Evolutionary conservation across 305 asterid genomes (phyloP).

Genomic region (Ajuga reptans): DNA sequence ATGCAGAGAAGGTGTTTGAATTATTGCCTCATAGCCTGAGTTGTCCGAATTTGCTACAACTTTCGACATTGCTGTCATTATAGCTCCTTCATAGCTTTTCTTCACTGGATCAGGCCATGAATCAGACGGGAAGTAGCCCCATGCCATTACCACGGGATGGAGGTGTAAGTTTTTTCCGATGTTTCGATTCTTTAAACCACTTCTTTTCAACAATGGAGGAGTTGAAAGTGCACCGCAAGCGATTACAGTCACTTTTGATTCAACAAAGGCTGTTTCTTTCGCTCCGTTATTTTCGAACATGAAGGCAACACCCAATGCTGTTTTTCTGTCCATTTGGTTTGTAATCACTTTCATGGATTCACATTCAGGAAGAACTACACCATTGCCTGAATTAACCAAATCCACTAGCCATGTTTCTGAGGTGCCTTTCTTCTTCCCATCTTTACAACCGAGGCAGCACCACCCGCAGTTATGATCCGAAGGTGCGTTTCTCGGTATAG

Average conservation of each 20-base stretch:
- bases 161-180: conserved; percentile 57
- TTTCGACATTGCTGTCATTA: conserved; percentile 64
- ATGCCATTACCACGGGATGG: conserved; percentile 54
- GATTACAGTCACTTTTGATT: conserved; percentile 44
- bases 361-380: conserved; percentile 47
- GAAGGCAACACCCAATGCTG: conserved; percentile 47
- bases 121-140: conserved; percentile 40
- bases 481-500: conserved; percentile 46
- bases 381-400: conserved; percentile 53
- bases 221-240: conserved; percentile 71
- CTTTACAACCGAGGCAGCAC: conserved; percentile 67
- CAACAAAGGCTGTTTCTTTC: conserved; percentile 35
- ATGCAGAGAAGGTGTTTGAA: conserved; percentile 69
- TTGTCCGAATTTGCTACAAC: conserved; percentile 29
- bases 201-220: conserved; percentile 41
- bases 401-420: conserved; percentile 66
- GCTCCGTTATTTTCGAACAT: conserved; percentile 27
- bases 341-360: conserved; percentile 43
- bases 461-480: conserved; percentile 71
- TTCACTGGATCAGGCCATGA: conserved; percentile 46
- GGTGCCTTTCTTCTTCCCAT: conserved; percentile 57
- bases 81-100: conserved; percentile 54
- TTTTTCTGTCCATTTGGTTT: neutral
- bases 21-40: conserved; percentile 49
- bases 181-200: conserved; percentile 57